Percentiles rank a stretch among this genome's conserved stretches.
These are phyloP conservation scores for Cytospora piceae DNA, from an alignment of 2,329 filamentous ascomycete species.

Conservation along the genomic window DNA sequence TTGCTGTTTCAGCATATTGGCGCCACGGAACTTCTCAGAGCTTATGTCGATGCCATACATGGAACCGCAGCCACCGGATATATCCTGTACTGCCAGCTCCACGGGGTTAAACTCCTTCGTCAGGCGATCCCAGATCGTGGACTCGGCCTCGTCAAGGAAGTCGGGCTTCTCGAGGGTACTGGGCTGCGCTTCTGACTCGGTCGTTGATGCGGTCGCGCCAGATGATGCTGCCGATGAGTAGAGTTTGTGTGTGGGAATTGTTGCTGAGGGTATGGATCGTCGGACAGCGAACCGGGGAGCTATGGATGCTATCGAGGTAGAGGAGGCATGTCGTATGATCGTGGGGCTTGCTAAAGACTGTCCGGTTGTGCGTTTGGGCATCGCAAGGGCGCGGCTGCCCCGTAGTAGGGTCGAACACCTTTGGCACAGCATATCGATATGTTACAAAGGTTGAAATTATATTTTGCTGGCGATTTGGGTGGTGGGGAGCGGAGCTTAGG, in stretches of 20 bases:
- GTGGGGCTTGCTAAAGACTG: constrained; percentile 17
- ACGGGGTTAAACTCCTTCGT: constrained; percentile 54
- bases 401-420: constrained; percentile 20
- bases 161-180: constrained; percentile 48
- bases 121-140: constrained; percentile 60
- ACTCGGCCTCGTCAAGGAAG: constrained; percentile 59
- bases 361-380: background rate
- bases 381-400: background rate
- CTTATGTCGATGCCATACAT: constrained; percentile 86
- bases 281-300: background rate
- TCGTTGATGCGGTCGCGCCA: constrained; percentile 37
- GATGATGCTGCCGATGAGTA: constrained; percentile 36
- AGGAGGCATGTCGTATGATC: background rate
- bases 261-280: background rate
- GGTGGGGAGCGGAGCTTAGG: background rate
- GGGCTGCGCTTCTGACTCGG: constrained; percentile 27
- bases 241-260: background rate
- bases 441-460: background rate
- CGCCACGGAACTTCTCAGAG: constrained; percentile 70
- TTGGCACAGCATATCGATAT: constrained; percentile 22
- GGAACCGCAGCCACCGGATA: constrained; percentile 81
- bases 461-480: background rate
- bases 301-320: constrained; percentile 2
- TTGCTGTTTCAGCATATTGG: constrained; percentile 79
- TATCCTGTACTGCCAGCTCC: constrained; percentile 70